Evolutionary conservation across 2,329 filamentous ascomycete species (phyloP).

Genomic region (Fonsecaea pugnacius): DNA sequence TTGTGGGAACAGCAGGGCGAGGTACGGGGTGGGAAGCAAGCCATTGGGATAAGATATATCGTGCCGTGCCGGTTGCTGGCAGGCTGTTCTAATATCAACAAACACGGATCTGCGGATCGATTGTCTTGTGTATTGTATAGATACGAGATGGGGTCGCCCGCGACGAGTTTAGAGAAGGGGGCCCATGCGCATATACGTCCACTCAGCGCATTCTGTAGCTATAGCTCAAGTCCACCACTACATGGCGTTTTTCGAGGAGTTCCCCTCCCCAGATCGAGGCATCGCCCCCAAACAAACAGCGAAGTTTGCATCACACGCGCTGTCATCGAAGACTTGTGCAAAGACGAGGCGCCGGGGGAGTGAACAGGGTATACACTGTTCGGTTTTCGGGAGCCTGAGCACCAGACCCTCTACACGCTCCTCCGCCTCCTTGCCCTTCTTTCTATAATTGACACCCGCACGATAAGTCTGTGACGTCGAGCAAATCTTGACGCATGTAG

Average conservation of each 20-base stretch:
- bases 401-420: background rate
- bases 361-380: too few relatives aligned
- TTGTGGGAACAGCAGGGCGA: conserved; percentile 73
- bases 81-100: conserved; percentile 50
- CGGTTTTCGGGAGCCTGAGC: too few relatives aligned
- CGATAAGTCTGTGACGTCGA: background rate
- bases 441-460: background rate
- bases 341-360: too few relatives aligned
- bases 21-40: conserved; percentile 78
- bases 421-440: too few relatives aligned
- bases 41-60: conserved; percentile 77
- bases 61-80: conserved; percentile 61
- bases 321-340: too few relatives aligned
- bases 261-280: background rate
- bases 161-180: background rate
- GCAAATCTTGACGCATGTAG: background rate
- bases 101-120: background rate
- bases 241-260: background rate
- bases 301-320: background rate
- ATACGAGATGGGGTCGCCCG: background rate
- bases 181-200: background rate
- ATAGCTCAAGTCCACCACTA: background rate
- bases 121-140: background rate
- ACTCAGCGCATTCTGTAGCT: background rate
- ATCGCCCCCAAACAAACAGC: background rate